A percentile compares a stretch with the other conserved stretches of the same genome.
These are phyloP conservation scores for Aspergillus nidulans DNA, from an alignment of 495 filamentous ascomycete species.

Conservation along the genomic window DNA sequence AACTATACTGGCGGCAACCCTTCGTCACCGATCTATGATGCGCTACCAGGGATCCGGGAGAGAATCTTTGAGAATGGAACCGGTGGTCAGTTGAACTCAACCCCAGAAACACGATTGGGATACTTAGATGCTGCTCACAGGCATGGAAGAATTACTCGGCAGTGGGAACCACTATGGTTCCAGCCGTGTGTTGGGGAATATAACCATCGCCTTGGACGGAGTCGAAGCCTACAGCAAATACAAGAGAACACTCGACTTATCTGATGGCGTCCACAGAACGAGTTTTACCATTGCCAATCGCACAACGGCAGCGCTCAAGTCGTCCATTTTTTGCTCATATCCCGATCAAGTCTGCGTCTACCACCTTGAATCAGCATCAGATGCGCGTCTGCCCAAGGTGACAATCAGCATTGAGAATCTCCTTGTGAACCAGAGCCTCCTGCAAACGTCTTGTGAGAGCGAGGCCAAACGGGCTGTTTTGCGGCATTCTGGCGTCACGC, in stretches of 20 bases:
- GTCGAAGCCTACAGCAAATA: conserved; percentile 26
- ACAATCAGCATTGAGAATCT: conserved; percentile 29
- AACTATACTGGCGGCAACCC: conserved; percentile 43
- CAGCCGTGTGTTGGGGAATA: conserved; percentile 41
- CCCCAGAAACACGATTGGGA: no score
- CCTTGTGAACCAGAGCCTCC: conserved; percentile 12
- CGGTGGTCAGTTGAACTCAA: conserved; percentile 20
- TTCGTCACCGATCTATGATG: conserved; percentile 22
- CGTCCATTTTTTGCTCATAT: conserved; percentile 35
- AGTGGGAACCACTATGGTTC: conserved; percentile 38
- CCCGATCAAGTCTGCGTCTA: conserved; percentile 48
- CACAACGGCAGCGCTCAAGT: background rate
- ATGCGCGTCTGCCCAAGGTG: conserved; percentile 24
- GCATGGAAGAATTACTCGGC: conserved; percentile 34
- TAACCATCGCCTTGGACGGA: conserved; percentile 33
- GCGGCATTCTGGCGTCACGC: background rate
- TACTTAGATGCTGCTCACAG: background rate
- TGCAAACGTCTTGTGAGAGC: background rate
- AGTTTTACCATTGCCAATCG: background rate
- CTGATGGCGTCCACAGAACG: conserved; percentile 32
- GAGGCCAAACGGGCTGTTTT: background rate
- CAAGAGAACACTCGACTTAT: conserved; percentile 38
- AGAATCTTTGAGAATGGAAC: conserved; percentile 44
- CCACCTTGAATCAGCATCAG: conserved; percentile 20
- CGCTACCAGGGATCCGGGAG: conserved; percentile 37